Evolutionary conservation across 2,329 filamentous ascomycete genomes (phyloP).

Genomic region (Penicillium sp.): DNA sequence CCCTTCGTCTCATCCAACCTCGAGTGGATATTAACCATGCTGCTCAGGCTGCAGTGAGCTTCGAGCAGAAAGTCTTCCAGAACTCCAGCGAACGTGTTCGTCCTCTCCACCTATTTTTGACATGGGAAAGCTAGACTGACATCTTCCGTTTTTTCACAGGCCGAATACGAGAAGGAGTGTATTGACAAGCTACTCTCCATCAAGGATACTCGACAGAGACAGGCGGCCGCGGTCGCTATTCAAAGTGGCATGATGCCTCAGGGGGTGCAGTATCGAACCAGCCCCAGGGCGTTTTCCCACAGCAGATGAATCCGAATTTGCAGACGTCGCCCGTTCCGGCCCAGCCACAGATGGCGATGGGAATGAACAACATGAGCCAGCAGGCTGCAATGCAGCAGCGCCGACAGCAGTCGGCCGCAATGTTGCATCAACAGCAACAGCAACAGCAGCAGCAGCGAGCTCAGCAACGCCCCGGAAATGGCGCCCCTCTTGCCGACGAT

Average conservation of each 20-base stretch:
- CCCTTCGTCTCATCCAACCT: slow-evolving; percentile 44
- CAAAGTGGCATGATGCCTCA: slow-evolving; percentile 40
- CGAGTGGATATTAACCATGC: slow-evolving; percentile 36
- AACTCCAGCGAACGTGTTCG: slow-evolving; percentile 36
- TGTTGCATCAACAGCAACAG: slow-evolving; percentile 28
- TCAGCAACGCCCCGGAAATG: slow-evolving; percentile 29
- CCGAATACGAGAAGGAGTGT: slow-evolving; percentile 43
- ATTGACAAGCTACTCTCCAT: slow-evolving; percentile 44
- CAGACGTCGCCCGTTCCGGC: slow-evolving; percentile 47
- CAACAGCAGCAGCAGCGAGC: slow-evolving; percentile 31
- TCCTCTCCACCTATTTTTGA: not conserved
- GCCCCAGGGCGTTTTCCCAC: slow-evolving; percentile 44
- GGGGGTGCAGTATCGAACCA: slow-evolving; percentile 36
- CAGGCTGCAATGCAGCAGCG: slow-evolving; percentile 34
- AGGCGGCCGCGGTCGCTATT: slow-evolving; percentile 36
- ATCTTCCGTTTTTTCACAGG: slow-evolving; percentile 20
- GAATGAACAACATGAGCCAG: slow-evolving; percentile 31
- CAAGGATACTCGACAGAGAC: slow-evolving; percentile 42
- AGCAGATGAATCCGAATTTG: slow-evolving; percentile 49
- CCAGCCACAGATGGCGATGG: slow-evolving; percentile 37
- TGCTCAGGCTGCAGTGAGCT: slow-evolving; percentile 40
- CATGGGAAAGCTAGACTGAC: slow-evolving; percentile 1
- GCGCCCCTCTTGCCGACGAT: slow-evolving; percentile 31
- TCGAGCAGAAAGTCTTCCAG: slow-evolving; percentile 44
- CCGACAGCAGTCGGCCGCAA: slow-evolving; percentile 22